Evolutionary conservation across 106 monocot species (phyloP).

Genomic region (Dioscorea zingiberensis): DNA sequence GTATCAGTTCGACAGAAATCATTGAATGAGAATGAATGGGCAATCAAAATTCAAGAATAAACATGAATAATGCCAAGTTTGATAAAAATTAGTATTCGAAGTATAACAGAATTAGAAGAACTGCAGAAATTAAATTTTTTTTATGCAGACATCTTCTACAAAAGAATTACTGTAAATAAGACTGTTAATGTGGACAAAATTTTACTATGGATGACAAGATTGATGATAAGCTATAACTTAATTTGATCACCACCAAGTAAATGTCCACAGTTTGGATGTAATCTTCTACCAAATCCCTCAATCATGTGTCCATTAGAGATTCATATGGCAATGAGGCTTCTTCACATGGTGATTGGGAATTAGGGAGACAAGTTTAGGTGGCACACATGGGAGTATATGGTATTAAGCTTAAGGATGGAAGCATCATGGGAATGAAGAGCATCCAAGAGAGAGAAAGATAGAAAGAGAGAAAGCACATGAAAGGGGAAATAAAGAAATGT

Average conservation of each 20-base stretch:
- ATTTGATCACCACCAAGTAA: background rate
- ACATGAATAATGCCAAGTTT: too few relatives aligned
- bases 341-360: constrained; percentile 28
- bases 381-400: constrained; percentile 22
- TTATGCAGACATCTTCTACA: too few relatives aligned
- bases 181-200: too few relatives aligned
- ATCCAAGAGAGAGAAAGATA: constrained; percentile 10
- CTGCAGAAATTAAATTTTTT: too few relatives aligned
- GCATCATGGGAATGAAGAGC: constrained; percentile 33
- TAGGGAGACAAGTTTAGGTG: constrained; percentile 32
- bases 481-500: background rate
- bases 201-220: background rate
- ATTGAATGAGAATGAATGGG: too few relatives aligned
- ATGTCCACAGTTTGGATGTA: background rate
- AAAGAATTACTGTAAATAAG: too few relatives aligned
- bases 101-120: too few relatives aligned
- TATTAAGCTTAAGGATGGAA: constrained; percentile 37
- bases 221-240: background rate
- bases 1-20: too few relatives aligned
- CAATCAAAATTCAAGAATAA: too few relatives aligned
- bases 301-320: background rate
- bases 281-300: background rate
- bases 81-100: too few relatives aligned
- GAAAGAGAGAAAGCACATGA: constrained; percentile 16
- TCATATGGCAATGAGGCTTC: background rate